phyloP scores from a whole-genome alignment of 1,284 basidiomycete genomes.

The Ganoderma lingzhi region DNA sequence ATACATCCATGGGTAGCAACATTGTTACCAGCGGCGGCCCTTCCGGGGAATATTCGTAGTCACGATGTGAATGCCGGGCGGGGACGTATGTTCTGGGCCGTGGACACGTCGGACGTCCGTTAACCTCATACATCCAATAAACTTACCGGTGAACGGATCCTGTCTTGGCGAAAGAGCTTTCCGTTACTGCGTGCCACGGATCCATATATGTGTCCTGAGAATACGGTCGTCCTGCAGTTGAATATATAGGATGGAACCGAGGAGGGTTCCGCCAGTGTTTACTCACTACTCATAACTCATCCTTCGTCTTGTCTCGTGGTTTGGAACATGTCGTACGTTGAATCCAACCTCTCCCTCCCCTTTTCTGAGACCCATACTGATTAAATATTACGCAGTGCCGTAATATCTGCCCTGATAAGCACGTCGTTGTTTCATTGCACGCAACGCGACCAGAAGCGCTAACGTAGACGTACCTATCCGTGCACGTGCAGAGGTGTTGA shows the following conservation, averaged over 20 bases:
- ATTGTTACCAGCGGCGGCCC: not conserved
- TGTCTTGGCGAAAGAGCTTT: not conserved
- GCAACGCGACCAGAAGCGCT: not conserved
- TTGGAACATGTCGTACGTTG: not conserved
- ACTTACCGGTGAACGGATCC: not conserved
- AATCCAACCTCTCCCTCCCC: not conserved
- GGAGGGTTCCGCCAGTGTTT: not conserved
- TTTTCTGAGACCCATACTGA: not conserved
- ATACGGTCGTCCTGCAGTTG: not conserved
- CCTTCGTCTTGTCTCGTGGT: not conserved
- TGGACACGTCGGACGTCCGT: not conserved
- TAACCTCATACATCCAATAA: not conserved
- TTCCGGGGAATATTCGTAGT: not conserved
- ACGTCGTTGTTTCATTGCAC: not conserved
- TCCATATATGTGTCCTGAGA: not conserved
- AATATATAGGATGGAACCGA: not conserved
- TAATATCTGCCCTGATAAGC: not conserved
- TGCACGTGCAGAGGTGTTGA: not conserved
- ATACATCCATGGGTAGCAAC: not conserved
- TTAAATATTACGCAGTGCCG: not conserved
- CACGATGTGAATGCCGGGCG: not conserved
- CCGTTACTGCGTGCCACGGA: not conserved
- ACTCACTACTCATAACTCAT: not conserved
- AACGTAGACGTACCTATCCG: not conserved
- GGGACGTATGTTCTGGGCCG: not conserved